Base-by-base conservation (phyloP, 108 stramenopile species). In the Licmophora abbreviata region DNA sequence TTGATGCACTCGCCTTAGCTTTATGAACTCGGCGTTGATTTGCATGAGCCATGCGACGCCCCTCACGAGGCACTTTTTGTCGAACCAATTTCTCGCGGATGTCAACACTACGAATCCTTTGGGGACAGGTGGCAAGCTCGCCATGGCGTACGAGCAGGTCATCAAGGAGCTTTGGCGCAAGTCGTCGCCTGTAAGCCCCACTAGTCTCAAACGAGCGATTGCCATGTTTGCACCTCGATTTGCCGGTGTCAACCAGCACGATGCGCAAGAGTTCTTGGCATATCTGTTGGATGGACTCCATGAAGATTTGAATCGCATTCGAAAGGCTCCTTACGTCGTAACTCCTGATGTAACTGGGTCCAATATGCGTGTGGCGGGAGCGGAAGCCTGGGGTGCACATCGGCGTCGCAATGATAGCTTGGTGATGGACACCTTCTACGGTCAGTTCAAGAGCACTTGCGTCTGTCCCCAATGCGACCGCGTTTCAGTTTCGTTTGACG, bases 281-380 rank as follows among this genome's bases (percentile, higher is more conserved):
- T 93, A 84, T 56, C 63, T 98, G 6, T 50, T 98, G 12, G 95
- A 95, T 63, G 95, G 91, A 24, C 62, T 98, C 29, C 92, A 95
- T 63, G 94, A 97, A 57, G 97, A 98, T 74, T 69, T 98, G 48
- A 98, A 98, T 54, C 69, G 93, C n/a, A 71, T 94, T 43, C 58
- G 68, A 21, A 68, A 78, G 36, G 90, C 95, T 44, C 95, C 97
- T 7, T 97, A 97, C 57, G 73, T 95, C 4, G 82, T 82, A 64
- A 63, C 83, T 63, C 77, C 85, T 8, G 88, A 85, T 59, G 81
- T 83, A 25, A 70, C 61, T 18, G 73, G 69, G 8, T 68, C 68
- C 37, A 68, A 85, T 33, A 69, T 79, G 62, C 62, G 66, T 14
- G 65, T 85, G 26, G 81, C 83, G 28, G 74, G 81, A 32, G 74